Conservation (phyloP, 176 grass and related monocot species). For the Tuctoria greenei region DNA sequence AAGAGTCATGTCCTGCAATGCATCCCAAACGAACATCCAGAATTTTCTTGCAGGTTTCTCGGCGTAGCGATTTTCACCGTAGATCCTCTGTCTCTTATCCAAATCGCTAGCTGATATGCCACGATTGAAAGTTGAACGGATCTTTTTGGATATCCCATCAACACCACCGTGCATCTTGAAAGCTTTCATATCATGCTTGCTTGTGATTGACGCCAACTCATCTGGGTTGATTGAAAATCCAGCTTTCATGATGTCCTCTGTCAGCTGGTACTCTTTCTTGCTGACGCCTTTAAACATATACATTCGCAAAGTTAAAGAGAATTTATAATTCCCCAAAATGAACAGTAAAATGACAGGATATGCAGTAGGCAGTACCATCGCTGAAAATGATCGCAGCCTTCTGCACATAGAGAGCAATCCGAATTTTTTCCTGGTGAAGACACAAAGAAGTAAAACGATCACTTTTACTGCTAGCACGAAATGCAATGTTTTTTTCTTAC, state of each 20-base stretch:
- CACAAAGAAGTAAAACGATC: constrained; percentile 1
- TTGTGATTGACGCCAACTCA: constrained; percentile 78
- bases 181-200: constrained; percentile 61
- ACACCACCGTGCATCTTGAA: constrained; percentile 69
- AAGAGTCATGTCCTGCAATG: constrained; percentile 81
- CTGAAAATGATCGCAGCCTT: constrained; percentile 68
- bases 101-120: constrained; percentile 54
- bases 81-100: constrained; percentile 64
- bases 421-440: constrained; percentile 64
- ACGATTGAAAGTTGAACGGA: constrained; percentile 46
- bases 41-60: constrained; percentile 94
- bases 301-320: constrained; percentile 13
- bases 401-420: constrained; percentile 71
- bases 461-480: background rate
- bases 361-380: constrained; percentile 62
- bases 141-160: constrained; percentile 66
- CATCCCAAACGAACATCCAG: constrained; percentile 97
- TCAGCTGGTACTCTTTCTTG: constrained; percentile 58
- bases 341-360: no score
- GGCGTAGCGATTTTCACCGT: constrained; percentile 60
- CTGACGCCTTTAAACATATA: constrained; percentile 45
- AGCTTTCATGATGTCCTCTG: constrained; percentile 71
- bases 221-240: constrained; percentile 73
- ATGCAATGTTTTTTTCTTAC: background rate
- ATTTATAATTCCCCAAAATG: background rate